These are phyloP conservation scores for Salix dunnii DNA, from an alignment of 345 rosid species.

Conservation along the genomic window DNA sequence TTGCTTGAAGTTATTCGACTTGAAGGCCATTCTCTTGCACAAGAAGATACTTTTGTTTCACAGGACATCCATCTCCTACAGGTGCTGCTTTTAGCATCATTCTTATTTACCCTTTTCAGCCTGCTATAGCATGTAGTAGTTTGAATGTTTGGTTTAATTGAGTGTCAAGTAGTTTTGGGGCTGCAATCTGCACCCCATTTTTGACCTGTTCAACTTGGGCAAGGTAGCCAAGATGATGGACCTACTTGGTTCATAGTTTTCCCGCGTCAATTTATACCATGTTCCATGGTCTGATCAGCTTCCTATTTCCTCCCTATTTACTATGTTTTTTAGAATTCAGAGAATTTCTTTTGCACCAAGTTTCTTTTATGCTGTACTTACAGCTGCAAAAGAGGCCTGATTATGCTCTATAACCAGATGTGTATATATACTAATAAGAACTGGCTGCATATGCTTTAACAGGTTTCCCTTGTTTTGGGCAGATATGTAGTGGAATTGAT, in stretches of 20 bases:
- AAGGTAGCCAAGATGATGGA: background rate
- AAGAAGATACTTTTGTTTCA: slow-evolving; percentile 91
- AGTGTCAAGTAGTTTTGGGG: background rate
- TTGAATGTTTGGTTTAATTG: background rate
- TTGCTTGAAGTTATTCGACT: slow-evolving; percentile 89
- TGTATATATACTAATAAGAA: background rate
- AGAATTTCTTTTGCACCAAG: background rate
- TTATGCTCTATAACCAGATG: background rate
- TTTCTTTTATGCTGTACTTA: background rate
- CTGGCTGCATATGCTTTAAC: background rate
- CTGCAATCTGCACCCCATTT: background rate
- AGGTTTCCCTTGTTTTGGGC: slow-evolving; percentile 13
- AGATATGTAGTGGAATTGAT: slow-evolving; percentile 94
- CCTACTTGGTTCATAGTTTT: background rate
- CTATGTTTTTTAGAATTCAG: background rate
- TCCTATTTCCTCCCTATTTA: background rate
- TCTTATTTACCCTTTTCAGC: background rate
- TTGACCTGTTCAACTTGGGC: background rate
- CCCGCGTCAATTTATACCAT: background rate
- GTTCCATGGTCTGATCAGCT: background rate
- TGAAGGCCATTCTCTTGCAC: slow-evolving; percentile 90
- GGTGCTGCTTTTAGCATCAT: slow-evolving; percentile 35
- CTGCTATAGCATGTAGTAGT: background rate
- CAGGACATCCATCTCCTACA: slow-evolving; percentile 93
- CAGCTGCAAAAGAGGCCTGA: background rate